phyloP scores from a whole-genome alignment of 2,329 filamentous ascomycete species.

The Neofusicoccum umdonicola region DNA sequence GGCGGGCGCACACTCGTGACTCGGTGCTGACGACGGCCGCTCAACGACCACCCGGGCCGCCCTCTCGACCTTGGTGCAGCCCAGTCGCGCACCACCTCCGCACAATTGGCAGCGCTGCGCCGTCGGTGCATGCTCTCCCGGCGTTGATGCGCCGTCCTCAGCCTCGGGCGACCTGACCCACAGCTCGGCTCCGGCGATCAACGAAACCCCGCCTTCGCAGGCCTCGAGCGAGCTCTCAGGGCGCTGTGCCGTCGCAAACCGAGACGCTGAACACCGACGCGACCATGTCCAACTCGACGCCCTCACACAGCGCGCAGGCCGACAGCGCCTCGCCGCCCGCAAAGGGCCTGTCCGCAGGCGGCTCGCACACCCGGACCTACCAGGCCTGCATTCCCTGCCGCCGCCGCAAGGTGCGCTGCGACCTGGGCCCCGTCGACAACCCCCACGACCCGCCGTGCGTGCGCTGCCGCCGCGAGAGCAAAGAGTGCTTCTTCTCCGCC shows the following conservation, averaged over 20 bases:
- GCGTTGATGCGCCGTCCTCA: background rate
- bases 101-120: constrained; percentile 1
- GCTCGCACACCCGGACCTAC: constrained; percentile 38
- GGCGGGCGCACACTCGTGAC: constrained; percentile 10
- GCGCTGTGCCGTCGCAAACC: constrained; percentile 15
- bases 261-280: constrained; percentile 8
- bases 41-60: background rate
- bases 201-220: constrained; percentile 9
- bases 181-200: constrained; percentile 5
- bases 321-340: constrained; percentile 17
- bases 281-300: constrained; percentile 13
- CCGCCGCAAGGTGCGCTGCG: constrained; percentile 57
- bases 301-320: background rate
- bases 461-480: constrained; percentile 89
- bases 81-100: too few species aligned
- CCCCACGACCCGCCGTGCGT: constrained; percentile 92
- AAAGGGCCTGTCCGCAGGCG: background rate
- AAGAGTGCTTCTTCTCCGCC: constrained; percentile 95
- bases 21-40: constrained; percentile 1
- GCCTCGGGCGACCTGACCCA: constrained; percentile 2
- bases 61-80: background rate
- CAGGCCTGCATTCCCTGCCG: constrained; percentile 55
- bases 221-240: background rate
- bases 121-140: background rate
- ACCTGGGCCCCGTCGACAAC: constrained; percentile 76